phyloP scores from a whole-genome alignment of 208 protist species.

The Zelonia costaricensis region DNA sequence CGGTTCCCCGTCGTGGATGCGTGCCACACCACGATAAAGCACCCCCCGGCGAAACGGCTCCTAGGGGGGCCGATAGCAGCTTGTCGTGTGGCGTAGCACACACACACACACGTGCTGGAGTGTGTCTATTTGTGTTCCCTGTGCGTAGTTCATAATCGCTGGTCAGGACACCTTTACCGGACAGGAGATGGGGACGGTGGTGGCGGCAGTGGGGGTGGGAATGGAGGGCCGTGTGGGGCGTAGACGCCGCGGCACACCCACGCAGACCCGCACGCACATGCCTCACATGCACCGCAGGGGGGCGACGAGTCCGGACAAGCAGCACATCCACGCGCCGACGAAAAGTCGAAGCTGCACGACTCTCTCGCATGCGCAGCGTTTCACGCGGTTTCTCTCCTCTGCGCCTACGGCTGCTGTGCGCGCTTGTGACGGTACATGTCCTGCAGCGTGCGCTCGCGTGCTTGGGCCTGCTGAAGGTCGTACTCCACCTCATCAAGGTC shows the following conservation, averaged over 20 bases:
- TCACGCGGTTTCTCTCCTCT: not conserved
- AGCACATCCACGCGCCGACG: no score
- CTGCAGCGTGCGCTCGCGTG: constrained; percentile 51
- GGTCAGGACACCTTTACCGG: not conserved
- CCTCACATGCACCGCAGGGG: not conserved
- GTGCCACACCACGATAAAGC: no score
- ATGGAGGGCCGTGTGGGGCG: no score
- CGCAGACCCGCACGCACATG: not conserved
- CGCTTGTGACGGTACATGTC: constrained; percentile 41
- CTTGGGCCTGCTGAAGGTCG: constrained; percentile 31
- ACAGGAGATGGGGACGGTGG: not conserved
- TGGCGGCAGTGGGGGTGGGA: constrained; percentile 1
- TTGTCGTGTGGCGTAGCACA: no score
- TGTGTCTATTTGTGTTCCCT: not conserved
- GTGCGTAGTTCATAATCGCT: not conserved
- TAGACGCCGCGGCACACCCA: no score
- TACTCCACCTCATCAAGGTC: constrained; percentile 34
- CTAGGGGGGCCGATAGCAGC: no score
- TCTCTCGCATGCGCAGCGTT: no score
- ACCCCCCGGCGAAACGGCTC: no score
- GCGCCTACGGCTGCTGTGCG: constrained; percentile 6
- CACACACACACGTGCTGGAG: not conserved
- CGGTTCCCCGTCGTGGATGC: no score
- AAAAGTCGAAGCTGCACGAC: no score
- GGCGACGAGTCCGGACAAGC: no score